A percentile compares a stretch with the other conserved stretches of the same genome.
phyloP scores from a whole-genome alignment of 2,329 filamentous ascomycete species.

The Colletotrichum plurivorum region DNA sequence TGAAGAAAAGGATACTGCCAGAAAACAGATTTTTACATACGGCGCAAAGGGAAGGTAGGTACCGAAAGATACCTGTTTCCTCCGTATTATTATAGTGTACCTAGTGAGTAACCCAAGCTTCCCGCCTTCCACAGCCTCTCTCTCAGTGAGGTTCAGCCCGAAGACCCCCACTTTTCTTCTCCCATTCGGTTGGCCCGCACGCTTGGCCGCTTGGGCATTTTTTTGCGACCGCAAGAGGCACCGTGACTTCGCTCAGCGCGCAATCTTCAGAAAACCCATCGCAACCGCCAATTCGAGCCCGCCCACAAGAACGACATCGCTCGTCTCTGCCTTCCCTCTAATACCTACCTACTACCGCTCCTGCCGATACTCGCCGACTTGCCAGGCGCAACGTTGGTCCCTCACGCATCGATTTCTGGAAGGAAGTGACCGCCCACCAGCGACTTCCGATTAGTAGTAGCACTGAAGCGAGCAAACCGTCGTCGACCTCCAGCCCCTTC shows the following conservation, averaged over 20 bases:
- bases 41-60: too few species aligned
- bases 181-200: constrained; percentile 34
- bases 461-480: constrained; percentile 35
- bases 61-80: too few species aligned
- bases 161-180: constrained; percentile 23
- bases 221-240: constrained; percentile 41
- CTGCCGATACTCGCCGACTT: constrained; percentile 45
- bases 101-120: background rate
- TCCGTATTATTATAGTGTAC: too few species aligned
- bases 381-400: constrained; percentile 56
- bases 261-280: constrained; percentile 40
- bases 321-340: constrained; percentile 12
- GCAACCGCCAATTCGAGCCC: constrained; percentile 36
- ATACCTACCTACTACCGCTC: constrained; percentile 6
- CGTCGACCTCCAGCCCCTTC: constrained; percentile 27
- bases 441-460: constrained; percentile 41
- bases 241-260: constrained; percentile 29
- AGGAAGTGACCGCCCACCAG: constrained; percentile 48
- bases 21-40: too few species aligned
- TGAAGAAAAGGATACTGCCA: too few species aligned
- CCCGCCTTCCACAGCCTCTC: background rate
- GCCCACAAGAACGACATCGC: constrained; percentile 30
- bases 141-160: constrained; percentile 4
- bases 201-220: constrained; percentile 43
- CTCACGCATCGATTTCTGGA: constrained; percentile 34